A percentile compares a stretch with the other conserved stretches of the same genome.
These are phyloP conservation scores for Myxozyma monticola DNA, from an alignment of 805 yeast genomes.

Conservation along the genomic window DNA sequence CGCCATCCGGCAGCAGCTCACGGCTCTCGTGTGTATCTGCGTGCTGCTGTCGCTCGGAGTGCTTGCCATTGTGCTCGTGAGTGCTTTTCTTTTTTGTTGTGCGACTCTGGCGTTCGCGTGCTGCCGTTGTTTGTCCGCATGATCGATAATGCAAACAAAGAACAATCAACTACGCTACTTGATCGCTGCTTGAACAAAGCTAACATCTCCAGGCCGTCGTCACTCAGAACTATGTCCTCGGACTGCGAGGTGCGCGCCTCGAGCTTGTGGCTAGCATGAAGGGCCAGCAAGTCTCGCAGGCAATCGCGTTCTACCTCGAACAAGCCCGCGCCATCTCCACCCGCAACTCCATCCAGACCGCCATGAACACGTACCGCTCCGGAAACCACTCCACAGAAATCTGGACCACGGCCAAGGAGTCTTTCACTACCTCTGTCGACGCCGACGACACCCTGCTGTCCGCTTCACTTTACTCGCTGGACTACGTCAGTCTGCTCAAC, in stretches of 20 bases:
- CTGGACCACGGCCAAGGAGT: slow-evolving; percentile 49
- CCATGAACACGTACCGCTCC: slow-evolving; percentile 64
- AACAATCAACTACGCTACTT: too few species aligned
- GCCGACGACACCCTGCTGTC: slow-evolving; percentile 63
- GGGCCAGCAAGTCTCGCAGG: slow-evolving; percentile 74
- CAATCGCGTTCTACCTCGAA: slow-evolving; percentile 57
- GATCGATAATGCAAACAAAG: too few species aligned
- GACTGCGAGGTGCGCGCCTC: slow-evolving; percentile 66
- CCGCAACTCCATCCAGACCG: slow-evolving; percentile 58
- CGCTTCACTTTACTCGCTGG: slow-evolving; percentile 67
- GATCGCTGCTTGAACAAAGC: too few species aligned
- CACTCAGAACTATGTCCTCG: slow-evolving; percentile 50
- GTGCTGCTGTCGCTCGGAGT: slow-evolving; percentile 65
- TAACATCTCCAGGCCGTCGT: slow-evolving; percentile 52
- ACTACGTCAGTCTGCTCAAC: slow-evolving; percentile 49
- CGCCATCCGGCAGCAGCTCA: slow-evolving; percentile 70
- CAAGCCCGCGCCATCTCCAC: too few species aligned
- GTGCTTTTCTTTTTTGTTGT: slow-evolving; percentile 32
- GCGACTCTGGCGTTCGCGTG: too few species aligned
- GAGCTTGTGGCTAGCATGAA: slow-evolving; percentile 78
- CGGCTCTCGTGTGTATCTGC: slow-evolving; percentile 62
- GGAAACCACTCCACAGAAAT: slow-evolving; percentile 63
- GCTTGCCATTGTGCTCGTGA: slow-evolving; percentile 65
- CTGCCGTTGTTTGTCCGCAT: too few species aligned
- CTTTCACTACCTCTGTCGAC: slow-evolving; percentile 61